Evolutionary conservation across 768 basidiomycete genomes (phyloP).

Genomic region (Termitomyces titanicus): DNA sequence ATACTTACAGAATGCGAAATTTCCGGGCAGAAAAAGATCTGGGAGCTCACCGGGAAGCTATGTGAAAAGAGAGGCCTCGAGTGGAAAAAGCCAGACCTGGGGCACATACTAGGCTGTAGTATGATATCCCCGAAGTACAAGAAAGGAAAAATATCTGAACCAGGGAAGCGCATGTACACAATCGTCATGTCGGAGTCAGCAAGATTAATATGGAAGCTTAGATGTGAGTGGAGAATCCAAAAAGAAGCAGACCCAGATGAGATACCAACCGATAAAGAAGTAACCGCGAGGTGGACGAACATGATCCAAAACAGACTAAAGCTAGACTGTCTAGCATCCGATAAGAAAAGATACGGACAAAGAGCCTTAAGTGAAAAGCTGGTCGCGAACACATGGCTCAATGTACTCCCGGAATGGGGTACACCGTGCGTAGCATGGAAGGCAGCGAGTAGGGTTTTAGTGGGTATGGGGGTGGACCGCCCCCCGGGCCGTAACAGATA

Average conservation of each 20-base stretch:
- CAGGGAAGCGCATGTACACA: constrained; percentile 13
- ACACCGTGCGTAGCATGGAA: not conserved
- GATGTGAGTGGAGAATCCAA: constrained; percentile 22
- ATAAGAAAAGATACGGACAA: not conserved
- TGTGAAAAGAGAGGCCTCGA: not conserved
- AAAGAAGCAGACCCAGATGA: constrained; percentile 4
- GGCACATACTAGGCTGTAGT: constrained; percentile 15
- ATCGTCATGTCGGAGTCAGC: constrained; percentile 27
- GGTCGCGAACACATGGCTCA: not conserved
- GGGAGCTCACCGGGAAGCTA: constrained; percentile 8
- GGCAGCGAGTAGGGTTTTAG: not conserved
- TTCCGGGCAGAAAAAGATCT: constrained; percentile 18
- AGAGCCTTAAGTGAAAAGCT: not conserved
- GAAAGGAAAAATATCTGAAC: not conserved
- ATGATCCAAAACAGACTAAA: not conserved
- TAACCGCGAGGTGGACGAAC: not conserved
- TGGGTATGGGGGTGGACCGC: not conserved
- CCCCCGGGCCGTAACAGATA: too few species aligned
- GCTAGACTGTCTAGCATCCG: not conserved
- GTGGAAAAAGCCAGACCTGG: constrained; percentile 11
- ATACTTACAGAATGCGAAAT: constrained; percentile 24
- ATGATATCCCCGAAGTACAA: not conserved
- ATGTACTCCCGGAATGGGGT: not conserved
- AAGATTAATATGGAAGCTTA: constrained; percentile 26
- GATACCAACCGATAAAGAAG: constrained; percentile 2